phyloP scores from a whole-genome alignment of 208 protist genomes.

The Kentomonas sorsogonicus region DNA sequence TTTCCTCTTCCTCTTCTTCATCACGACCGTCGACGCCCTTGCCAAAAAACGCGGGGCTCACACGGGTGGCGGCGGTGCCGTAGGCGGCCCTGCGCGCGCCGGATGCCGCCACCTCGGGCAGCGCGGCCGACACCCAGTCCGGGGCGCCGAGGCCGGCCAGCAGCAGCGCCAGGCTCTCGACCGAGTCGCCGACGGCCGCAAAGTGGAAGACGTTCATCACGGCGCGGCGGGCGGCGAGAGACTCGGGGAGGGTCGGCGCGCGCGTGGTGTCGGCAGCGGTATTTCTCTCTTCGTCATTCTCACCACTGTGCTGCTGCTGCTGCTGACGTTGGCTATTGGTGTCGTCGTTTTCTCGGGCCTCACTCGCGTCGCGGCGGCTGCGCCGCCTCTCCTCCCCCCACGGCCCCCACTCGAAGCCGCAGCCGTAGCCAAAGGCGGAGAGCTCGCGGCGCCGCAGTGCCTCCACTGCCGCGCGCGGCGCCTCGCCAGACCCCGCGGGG shows the following conservation, averaged over 20 bases:
- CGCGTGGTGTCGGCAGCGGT: constrained; percentile 4
- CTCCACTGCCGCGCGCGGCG: neutral
- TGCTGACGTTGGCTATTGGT: too few species aligned
- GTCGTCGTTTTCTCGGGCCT: too few species aligned
- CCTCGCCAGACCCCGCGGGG: constrained; percentile 9
- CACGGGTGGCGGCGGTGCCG: too few species aligned
- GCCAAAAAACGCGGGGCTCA: too few species aligned
- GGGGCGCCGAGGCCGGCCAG: constrained; percentile 26
- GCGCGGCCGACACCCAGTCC: constrained; percentile 25
- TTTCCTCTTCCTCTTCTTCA: too few species aligned
- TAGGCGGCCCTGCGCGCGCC: too few species aligned
- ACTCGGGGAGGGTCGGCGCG: constrained; percentile 11
- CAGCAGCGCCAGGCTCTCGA: constrained; percentile 33
- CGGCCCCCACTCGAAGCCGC: neutral
- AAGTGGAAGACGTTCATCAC: constrained; percentile 32
- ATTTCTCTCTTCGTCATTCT: neutral
- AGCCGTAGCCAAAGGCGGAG: too few species aligned
- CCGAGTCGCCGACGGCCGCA: constrained; percentile 34
- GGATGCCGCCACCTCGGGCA: constrained; percentile 15
- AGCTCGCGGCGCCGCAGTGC: too few species aligned
- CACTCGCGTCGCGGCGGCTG: neutral
- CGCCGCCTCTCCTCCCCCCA: neutral
- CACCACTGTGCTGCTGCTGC: too few species aligned
- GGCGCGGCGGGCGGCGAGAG: constrained; percentile 12
- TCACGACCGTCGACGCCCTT: too few species aligned